These are phyloP conservation scores for Rhazya stricta DNA, from an alignment of 257 asterid species.

Conservation along the genomic window DNA sequence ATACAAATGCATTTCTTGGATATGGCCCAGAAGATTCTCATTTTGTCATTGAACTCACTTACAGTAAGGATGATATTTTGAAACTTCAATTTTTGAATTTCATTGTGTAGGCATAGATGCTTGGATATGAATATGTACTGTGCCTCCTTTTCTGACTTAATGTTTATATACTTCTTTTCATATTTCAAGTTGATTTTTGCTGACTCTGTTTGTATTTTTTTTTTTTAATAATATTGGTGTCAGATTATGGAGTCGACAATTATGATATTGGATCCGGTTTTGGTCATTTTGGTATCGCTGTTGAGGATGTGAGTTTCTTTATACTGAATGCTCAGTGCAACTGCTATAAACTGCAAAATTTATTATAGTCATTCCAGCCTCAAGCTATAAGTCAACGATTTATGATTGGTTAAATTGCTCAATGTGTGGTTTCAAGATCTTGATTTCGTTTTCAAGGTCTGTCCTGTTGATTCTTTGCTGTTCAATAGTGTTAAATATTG, in stretches of 20 bases:
- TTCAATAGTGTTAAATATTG: not conserved
- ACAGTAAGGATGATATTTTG: conserved; percentile 51
- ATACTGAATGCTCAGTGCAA: conserved; percentile 5
- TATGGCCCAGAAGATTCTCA: conserved; percentile 98
- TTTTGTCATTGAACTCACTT: conserved; percentile 94
- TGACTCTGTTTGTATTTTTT: conserved; percentile 18
- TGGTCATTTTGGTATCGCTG: conserved; percentile 97
- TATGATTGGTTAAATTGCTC: not conserved
- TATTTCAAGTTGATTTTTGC: conserved; percentile 5
- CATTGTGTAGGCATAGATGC: conserved; percentile 7
- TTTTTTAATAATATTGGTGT: conserved; percentile 28
- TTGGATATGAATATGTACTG: conserved; percentile 14
- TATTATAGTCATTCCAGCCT: not conserved
- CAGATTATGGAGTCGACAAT: conserved; percentile 93
- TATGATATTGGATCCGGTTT: conserved; percentile 89
- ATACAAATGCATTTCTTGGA: conserved; percentile 96
- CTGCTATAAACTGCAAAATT: not conserved
- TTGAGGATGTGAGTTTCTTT: conserved; percentile 80
- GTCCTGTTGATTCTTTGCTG: not conserved
- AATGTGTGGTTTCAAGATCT: not conserved
- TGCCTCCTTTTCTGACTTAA: not conserved
- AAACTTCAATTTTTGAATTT: conserved; percentile 12
- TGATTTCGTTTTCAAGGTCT: not conserved
- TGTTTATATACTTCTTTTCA: not conserved
- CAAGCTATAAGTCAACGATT: not conserved